Evolutionary conservation across 2,329 filamentous ascomycete genomes (phyloP).

Genomic region (Diaporthe amygdali): DNA sequence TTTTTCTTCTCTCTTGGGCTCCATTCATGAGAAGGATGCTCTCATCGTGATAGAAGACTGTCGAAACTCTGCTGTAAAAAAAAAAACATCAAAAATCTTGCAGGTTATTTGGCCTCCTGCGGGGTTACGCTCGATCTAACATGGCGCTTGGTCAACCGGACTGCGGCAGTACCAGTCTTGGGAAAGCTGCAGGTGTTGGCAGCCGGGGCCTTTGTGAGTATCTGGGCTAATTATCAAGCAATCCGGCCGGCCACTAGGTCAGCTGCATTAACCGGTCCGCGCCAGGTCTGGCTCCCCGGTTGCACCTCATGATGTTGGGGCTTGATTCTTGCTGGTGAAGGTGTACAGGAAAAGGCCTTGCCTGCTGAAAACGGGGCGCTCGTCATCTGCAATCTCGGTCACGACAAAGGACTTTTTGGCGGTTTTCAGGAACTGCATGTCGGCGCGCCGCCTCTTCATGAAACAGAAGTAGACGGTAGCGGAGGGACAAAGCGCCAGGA

Average conservation of each 20-base stretch:
- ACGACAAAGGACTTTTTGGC: conserved; percentile 71
- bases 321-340: conserved; percentile 47
- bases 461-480: conserved; percentile 83
- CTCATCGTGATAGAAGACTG: not conserved
- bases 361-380: conserved; percentile 60
- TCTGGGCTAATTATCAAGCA: not conserved
- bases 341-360: conserved; percentile 67
- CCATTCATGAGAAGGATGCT: not conserved
- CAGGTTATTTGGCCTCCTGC: not conserved
- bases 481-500: conserved; percentile 74
- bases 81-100: too few species aligned
- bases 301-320: not conserved
- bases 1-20: not conserved
- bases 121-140: not conserved
- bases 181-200: not conserved
- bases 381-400: conserved; percentile 66
- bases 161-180: not conserved
- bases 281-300: not conserved
- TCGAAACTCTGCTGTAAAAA: not conserved
- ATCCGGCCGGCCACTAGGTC: not conserved
- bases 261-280: not conserved
- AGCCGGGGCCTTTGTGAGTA: not conserved
- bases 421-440: conserved; percentile 76
- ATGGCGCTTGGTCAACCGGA: not conserved
- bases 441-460: conserved; percentile 86